Evolutionary conservation across 2,329 filamentous ascomycete genomes (phyloP).

Genomic region (Didymella sp.): DNA sequence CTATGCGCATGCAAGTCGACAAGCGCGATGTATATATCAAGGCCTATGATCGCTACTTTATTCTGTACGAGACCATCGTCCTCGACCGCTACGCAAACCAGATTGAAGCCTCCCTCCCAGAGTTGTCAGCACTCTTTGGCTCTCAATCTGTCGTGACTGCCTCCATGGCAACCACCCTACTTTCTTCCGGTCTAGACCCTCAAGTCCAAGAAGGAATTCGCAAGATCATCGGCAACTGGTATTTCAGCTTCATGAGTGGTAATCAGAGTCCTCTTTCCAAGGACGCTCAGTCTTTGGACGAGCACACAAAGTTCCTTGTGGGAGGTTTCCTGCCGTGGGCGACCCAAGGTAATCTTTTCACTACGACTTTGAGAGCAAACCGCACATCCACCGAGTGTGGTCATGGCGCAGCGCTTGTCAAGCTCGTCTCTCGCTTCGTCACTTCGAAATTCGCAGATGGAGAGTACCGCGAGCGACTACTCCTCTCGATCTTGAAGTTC

Average conservation of each 20-base stretch:
- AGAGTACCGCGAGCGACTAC: constrained; percentile 25
- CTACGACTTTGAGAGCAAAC: constrained; percentile 45
- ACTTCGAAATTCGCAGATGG: constrained; percentile 9
- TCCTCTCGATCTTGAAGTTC: constrained; percentile 46
- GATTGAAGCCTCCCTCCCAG: constrained; percentile 54
- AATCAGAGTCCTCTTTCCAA: constrained; percentile 9
- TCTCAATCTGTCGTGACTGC: constrained; percentile 46
- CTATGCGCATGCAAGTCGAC: constrained; percentile 32
- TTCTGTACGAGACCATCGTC: constrained; percentile 57
- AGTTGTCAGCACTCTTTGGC: constrained; percentile 51
- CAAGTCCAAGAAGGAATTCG: constrained; percentile 56
- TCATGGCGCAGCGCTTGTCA: constrained; percentile 52
- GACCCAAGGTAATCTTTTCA: constrained; percentile 55
- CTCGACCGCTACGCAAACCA: constrained; percentile 59
- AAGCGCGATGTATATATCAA: constrained; percentile 26
- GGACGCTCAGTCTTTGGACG: constrained; percentile 1
- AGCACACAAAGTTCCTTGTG: constrained; percentile 49
- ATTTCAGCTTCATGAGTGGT: constrained; percentile 43
- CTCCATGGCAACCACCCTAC: constrained; percentile 53
- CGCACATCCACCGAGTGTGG: constrained; percentile 43
- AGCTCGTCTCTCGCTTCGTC: constrained; percentile 47
- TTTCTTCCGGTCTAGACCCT: constrained; percentile 51
- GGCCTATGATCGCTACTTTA: constrained; percentile 54
- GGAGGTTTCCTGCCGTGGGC: constrained; percentile 57
- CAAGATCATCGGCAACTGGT: constrained; percentile 56